Percentiles rank a stretch among this genome's conserved stretches.
These are phyloP conservation scores for Lactifluus echinatus DNA, from an alignment of 768 basidiomycete genomes.

Conservation along the genomic window DNA sequence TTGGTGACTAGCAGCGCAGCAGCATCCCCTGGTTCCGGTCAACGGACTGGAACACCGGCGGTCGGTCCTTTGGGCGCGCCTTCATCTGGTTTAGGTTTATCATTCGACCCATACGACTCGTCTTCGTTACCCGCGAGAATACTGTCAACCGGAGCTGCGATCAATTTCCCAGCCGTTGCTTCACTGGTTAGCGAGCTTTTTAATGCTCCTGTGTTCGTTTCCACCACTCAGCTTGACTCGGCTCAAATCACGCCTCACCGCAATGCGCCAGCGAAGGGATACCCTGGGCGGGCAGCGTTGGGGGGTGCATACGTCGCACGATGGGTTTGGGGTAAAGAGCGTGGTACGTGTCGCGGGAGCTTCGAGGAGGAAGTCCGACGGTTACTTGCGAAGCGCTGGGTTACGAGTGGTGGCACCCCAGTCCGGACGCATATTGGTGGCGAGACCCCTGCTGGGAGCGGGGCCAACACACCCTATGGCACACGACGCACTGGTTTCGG, in stretches of 20 bases:
- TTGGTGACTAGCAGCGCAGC: slow-evolving; percentile 23
- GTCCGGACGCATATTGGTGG: slow-evolving; percentile 50
- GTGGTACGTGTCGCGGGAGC: slow-evolving; percentile 41
- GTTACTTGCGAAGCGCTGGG: slow-evolving; percentile 67
- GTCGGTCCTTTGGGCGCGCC: background rate
- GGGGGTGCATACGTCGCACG: slow-evolving; percentile 74
- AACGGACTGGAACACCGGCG: slow-evolving; percentile 17
- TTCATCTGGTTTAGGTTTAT: slow-evolving; percentile 27
- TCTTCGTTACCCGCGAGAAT: slow-evolving; percentile 55
- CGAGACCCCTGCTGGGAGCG: slow-evolving; percentile 41
- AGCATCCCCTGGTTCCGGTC: slow-evolving; percentile 16
- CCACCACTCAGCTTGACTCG: slow-evolving; percentile 65
- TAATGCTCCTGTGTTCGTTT: slow-evolving; percentile 72
- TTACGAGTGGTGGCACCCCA: slow-evolving; percentile 48
- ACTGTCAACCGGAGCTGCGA: slow-evolving; percentile 68
- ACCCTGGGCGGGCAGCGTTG: slow-evolving; percentile 59
- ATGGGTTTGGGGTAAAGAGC: slow-evolving; percentile 78
- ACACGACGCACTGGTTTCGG: slow-evolving; percentile 44
- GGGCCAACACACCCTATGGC: slow-evolving; percentile 59
- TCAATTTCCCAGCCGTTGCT: slow-evolving; percentile 76
- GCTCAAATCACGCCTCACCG: slow-evolving; percentile 65
- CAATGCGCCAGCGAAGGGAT: slow-evolving; percentile 63
- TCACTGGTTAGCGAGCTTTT: slow-evolving; percentile 77
- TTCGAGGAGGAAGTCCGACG: slow-evolving; percentile 77
- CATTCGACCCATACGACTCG: slow-evolving; percentile 75